Evolutionary conservation across 345 rosid genomes (phyloP).

Genomic region (Ricinus communis): DNA sequence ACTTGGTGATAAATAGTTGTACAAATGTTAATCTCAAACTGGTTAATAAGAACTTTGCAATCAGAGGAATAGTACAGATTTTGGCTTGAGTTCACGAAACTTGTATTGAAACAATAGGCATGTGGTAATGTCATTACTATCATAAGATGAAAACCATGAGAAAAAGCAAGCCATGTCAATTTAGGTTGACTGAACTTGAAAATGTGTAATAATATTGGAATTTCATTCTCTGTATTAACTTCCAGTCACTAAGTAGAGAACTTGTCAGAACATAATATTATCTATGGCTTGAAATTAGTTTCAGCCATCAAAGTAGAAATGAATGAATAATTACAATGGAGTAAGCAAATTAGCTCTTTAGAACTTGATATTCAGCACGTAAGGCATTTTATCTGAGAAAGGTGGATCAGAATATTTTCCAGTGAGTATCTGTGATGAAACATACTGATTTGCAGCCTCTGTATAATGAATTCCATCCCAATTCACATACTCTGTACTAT

Average conservation of each 20-base stretch:
- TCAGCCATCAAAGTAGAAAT: conserved; percentile 13
- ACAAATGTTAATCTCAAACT: conserved; percentile 32
- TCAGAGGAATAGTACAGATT: conserved; percentile 16
- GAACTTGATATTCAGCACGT: conserved; percentile 70
- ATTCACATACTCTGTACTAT: conserved; percentile 75
- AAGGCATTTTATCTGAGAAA: conserved; percentile 81
- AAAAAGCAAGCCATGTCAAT: not conserved
- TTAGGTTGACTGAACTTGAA: not conserved
- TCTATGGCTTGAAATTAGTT: conserved; percentile 7
- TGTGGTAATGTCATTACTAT: not conserved
- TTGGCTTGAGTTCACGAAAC: conserved; percentile 5
- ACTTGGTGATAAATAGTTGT: conserved; percentile 26
- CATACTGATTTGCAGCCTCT: conserved; percentile 77
- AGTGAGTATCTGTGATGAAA: conserved; percentile 74
- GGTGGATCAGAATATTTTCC: conserved; percentile 87
- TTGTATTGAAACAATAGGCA: not conserved
- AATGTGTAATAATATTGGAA: not conserved
- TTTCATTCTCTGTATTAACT: conserved; percentile 4
- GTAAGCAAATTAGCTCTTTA: conserved; percentile 27
- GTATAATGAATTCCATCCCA: conserved; percentile 98
- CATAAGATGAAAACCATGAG: not conserved
- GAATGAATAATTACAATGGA: conserved; percentile 18
- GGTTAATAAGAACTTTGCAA: conserved; percentile 30
- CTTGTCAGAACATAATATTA: conserved; percentile 14
- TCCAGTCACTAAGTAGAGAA: conserved; percentile 14